Conservation (phyloP, 129 eudicot species). For the Lonicera japonica region DNA sequence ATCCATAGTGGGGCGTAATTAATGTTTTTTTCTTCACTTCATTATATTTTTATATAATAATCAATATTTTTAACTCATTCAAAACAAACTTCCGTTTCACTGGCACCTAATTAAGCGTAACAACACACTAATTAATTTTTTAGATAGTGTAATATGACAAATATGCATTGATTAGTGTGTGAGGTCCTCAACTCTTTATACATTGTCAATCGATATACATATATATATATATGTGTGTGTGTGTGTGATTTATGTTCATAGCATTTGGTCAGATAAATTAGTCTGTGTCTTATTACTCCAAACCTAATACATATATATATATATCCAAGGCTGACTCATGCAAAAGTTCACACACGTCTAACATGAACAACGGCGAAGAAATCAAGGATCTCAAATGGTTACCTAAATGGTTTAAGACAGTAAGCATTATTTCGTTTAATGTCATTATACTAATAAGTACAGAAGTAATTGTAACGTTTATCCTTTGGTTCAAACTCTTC, state of each 20-base stretch:
- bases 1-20: constrained; percentile 17
- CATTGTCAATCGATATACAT: too few species aligned
- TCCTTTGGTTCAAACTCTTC: neutral
- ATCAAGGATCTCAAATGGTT: constrained; percentile 7
- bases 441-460: neutral
- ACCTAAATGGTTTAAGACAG: constrained; percentile 6
- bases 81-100: neutral
- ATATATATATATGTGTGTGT: too few species aligned
- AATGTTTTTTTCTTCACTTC: neutral
- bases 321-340: neutral
- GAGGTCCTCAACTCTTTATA: too few species aligned
- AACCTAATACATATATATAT: too few species aligned
- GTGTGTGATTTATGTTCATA: too few species aligned
- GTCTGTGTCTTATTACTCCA: too few species aligned
- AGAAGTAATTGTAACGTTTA: constrained; percentile 12
- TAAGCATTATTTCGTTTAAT: neutral
- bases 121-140: constrained; percentile 2
- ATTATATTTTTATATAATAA: neutral
- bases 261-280: too few species aligned
- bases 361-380: constrained; percentile 11
- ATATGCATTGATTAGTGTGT: too few species aligned
- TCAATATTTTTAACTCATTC: neutral
- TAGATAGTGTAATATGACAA: neutral
- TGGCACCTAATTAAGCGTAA: too few species aligned
- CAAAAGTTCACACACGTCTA: constrained; percentile 8